phyloP scores from a whole-genome alignment of 441 rosid species.

The Manihot esculenta region DNA sequence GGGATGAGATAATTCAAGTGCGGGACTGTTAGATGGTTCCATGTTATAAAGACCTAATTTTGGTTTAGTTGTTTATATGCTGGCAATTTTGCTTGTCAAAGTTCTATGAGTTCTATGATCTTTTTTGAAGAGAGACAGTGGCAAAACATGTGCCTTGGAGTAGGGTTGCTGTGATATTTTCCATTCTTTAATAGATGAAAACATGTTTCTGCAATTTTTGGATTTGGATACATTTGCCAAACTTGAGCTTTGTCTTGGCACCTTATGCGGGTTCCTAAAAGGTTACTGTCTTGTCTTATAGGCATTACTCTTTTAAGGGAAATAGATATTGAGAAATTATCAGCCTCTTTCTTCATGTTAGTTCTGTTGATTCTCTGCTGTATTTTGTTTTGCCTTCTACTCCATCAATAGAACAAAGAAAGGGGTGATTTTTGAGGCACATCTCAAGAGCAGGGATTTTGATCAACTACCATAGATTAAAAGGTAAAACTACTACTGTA shows the following conservation, averaged over 20 bases:
- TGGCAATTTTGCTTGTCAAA: slow-evolving; percentile 16
- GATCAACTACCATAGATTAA: background rate
- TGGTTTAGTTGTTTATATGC: slow-evolving; percentile 8
- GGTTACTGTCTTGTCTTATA: background rate
- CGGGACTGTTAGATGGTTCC: slow-evolving; percentile 7
- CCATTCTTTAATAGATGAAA: background rate
- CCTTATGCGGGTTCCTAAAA: background rate
- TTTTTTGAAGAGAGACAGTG: slow-evolving; percentile 5
- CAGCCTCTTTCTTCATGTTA: background rate
- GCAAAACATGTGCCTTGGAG: slow-evolving; percentile 3
- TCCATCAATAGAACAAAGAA: background rate
- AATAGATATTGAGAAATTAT: background rate
- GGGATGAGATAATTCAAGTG: slow-evolving; percentile 14
- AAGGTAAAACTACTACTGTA: background rate
- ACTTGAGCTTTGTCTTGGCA: slow-evolving; percentile 3
- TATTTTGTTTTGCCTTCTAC: background rate
- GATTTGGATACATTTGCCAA: background rate
- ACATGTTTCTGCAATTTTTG: slow-evolving; percentile 13
- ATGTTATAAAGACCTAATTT: background rate
- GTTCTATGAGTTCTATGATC: background rate
- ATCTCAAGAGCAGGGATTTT: background rate
- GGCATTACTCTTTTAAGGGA: background rate
- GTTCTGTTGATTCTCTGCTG: background rate
- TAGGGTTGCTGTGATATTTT: slow-evolving; percentile 1
- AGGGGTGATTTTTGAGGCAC: background rate